Base-by-base conservation (phyloP, 2,329 filamentous ascomycete species). In the Dactylonectria estremocensis region DNA sequence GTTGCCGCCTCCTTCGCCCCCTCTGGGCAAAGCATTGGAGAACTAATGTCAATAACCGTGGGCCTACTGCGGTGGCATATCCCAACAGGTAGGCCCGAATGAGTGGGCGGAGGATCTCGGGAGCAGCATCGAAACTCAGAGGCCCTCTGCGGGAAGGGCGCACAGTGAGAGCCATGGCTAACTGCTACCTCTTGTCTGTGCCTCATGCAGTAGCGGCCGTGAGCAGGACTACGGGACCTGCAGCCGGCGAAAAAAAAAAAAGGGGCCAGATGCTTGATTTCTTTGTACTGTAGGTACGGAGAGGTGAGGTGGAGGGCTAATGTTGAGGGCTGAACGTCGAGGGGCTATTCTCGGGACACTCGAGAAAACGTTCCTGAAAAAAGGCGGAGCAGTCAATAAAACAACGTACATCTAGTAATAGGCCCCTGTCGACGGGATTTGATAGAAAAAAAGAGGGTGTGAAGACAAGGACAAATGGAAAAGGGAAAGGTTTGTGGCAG, bases 41-140 rank as follows among this genome's bases (percentile, higher is more conserved):
- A 33, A 90, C 70, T 66, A 91, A 78, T 2, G 86, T 87, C 69
- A 90, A 74, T 22, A 91, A 78, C 67, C 88, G 83, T 13, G 89
- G 89, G 31, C 82, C 84, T 8, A 90, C 88, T 37, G 85, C 83
- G 58, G 88, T 90, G 18, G 85, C 85, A 80, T 91, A 91, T 33
- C 89, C 89, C 37, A 91, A 74, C 14, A 89, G 75, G 77, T 90
- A 92, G 53, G 90, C 89, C 66, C 88, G 85, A 61, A 90, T 74
- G 24, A 90, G 78, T 16, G 90, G 89, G 59, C 87, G 85, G 35
- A 91, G 78, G 46, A 84, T 68, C 13, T 85, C 82, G 33, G 88
- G 87, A 50, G 90, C 66, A 50, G 74, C 69, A 33, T 74, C 69
- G 55, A 81, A 76, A 56, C 57, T 70, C 61, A 76, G 59, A 33